These are phyloP conservation scores for Yamadazyma olivae DNA, from an alignment of 805 yeast genomes.

Conservation along the genomic window DNA sequence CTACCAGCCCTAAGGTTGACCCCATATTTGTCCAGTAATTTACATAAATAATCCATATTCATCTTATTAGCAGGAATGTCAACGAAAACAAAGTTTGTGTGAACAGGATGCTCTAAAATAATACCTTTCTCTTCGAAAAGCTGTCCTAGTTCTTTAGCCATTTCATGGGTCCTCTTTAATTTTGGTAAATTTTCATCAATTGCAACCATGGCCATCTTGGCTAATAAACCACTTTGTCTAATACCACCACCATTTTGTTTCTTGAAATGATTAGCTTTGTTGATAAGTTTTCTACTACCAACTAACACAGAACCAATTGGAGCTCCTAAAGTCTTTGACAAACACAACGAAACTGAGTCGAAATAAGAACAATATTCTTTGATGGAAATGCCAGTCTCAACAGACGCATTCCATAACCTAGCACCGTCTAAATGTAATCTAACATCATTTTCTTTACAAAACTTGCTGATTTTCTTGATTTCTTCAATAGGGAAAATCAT, in stretches of 20 bases:
- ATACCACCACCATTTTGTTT: slow-evolving; percentile 46
- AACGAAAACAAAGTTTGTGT: slow-evolving; percentile 41
- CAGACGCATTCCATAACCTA: slow-evolving; percentile 42
- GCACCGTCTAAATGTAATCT: slow-evolving; percentile 44
- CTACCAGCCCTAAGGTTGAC: slow-evolving; percentile 62
- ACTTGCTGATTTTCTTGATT: slow-evolving; percentile 31
- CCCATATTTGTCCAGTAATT: slow-evolving; percentile 52
- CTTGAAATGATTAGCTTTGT: slow-evolving; percentile 43
- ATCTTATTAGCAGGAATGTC: slow-evolving; percentile 30
- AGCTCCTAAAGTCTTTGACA: slow-evolving; percentile 42
- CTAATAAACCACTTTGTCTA: slow-evolving; percentile 39
- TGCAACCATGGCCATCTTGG: slow-evolving; percentile 40
- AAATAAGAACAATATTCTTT: slow-evolving; percentile 37
- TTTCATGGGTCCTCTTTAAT: slow-evolving; percentile 28
- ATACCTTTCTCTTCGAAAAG: slow-evolving; percentile 28
- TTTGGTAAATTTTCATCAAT: slow-evolving; percentile 37
- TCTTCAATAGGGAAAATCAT: slow-evolving; percentile 40
- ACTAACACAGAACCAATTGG: slow-evolving; percentile 44
- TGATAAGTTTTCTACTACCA: slow-evolving; percentile 25
- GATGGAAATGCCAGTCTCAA: slow-evolving; percentile 37
- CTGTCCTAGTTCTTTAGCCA: slow-evolving; percentile 32
- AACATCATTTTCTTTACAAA: slow-evolving; percentile 31
- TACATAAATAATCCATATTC: slow-evolving; percentile 21
- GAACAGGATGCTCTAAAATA: slow-evolving; percentile 33
- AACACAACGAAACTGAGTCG: slow-evolving; percentile 42